phyloP scores from a whole-genome alignment of 768 basidiomycete genomes.

The Lactarius pseudohatsudake region DNA sequence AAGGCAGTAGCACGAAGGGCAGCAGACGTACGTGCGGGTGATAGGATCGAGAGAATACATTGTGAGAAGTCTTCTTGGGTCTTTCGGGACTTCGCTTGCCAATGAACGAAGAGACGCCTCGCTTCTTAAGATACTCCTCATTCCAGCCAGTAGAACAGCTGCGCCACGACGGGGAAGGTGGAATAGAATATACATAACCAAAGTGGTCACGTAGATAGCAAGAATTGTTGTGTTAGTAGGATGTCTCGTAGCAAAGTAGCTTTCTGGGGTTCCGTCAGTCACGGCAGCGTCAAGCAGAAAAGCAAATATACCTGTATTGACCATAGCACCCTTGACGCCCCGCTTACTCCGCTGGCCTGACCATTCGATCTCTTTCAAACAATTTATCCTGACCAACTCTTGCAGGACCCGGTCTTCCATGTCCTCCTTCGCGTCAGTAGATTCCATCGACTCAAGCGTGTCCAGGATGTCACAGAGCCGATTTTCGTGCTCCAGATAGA shows the following conservation, averaged over 20 bases:
- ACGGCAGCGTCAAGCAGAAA: neutral
- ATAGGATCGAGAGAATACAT: too few relatives aligned
- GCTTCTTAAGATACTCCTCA: neutral
- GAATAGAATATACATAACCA: conserved; percentile 3
- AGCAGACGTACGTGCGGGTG: too few relatives aligned
- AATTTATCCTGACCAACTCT: neutral
- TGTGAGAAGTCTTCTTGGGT: too few relatives aligned
- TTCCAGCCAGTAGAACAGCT: neutral
- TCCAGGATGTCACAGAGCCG: neutral
- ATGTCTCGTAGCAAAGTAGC: neutral
- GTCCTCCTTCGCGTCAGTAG: neutral
- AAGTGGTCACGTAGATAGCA: neutral
- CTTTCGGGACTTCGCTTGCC: too few relatives aligned
- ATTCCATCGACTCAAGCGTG: neutral
- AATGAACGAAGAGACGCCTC: too few relatives aligned
- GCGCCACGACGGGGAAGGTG: neutral
- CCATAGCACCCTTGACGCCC: neutral
- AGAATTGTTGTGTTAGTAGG: neutral
- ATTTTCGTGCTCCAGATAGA: neutral
- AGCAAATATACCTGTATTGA: neutral
- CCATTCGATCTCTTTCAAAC: conserved; percentile 6
- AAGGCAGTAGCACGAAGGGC: too few relatives aligned
- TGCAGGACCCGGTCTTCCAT: conserved; percentile 3
- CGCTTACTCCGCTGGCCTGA: conserved; percentile 4
- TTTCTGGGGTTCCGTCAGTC: neutral